Evolutionary conservation across 2,329 filamentous ascomycete species (phyloP).

Genomic region (Capronia coronata): DNA sequence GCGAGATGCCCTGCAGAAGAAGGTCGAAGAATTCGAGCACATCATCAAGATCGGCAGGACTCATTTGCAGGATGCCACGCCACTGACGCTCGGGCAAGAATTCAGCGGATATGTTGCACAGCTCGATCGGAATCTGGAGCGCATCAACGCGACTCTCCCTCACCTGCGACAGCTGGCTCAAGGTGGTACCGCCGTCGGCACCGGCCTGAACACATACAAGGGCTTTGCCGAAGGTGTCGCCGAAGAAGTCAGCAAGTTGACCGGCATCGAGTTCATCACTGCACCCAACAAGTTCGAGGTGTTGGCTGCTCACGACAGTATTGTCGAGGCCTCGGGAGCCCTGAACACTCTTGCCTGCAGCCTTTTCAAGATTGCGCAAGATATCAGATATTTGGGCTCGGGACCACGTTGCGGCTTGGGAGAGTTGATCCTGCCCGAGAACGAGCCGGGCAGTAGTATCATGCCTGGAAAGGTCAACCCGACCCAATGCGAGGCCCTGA

Average conservation of each 20-base stretch:
- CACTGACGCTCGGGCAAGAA: conserved; percentile 90
- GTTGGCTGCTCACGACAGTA: conserved; percentile 88
- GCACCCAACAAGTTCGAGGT: conserved; percentile 99
- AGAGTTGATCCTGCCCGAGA: conserved; percentile 89
- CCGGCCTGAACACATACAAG: conserved; percentile 93
- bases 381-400: conserved; percentile 93
- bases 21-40: conserved; percentile 81
- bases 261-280: conserved; percentile 86
- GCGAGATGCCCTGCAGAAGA: conserved; percentile 75
- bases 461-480: conserved; percentile 99
- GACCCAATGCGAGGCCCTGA: conserved; percentile 94
- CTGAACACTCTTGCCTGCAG: conserved; percentile 89
- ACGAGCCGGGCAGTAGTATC: conserved; percentile 95
- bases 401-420: conserved; percentile 93
- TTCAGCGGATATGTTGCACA: conserved; percentile 97
- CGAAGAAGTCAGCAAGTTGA: conserved; percentile 83
- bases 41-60: conserved; percentile 99
- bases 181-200: conserved; percentile 93
- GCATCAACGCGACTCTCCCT: conserved; percentile 74
- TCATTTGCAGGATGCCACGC: conserved; percentile 94
- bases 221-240: conserved; percentile 94
- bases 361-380: conserved; percentile 96
- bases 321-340: conserved; percentile 87
- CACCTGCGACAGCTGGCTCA: conserved; percentile 83
- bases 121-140: conserved; percentile 82